Base-by-base conservation (phyloP, 2,329 filamentous ascomycete species). In the Microdochium bolleyi region DNA sequence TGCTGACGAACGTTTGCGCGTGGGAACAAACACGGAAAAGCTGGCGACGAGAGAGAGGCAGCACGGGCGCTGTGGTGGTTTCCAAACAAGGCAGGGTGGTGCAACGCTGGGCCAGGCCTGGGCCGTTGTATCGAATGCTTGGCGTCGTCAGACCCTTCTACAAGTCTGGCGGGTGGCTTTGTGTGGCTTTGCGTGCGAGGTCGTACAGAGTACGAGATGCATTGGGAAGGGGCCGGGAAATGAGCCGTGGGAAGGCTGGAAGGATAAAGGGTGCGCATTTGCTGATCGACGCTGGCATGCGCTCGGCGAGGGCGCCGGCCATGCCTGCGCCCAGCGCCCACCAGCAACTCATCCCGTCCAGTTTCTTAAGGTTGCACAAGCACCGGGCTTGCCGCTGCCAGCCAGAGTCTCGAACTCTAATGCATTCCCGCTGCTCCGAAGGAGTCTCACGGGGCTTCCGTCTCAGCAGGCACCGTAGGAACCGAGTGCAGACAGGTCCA, bases 101-200 rank as follows among this genome's bases (percentile, higher is more conserved):
- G 27, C 5, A 14, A 16, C 5, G 13, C 41, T 46, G 41, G 41
- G 19, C 21, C 21, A 19, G 41, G 41, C 9, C 56, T 59, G 27
- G 55, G 56, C 48, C 52, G 51, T 50, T 51, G 54, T 48, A 55
- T 55, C 32, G 58, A 37, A 48, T 48, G 50, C 34, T 19, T 52
- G 41, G 41, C 41, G 41, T 46, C 41, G 41, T 46, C 41, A 46
- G 41, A 46, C 41, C 41, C n/a, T 11, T 8, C 14, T 19, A 13
- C 14, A 46, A 22, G n/a, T 19, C 8, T 10, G 41, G 19, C 22
- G 41, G 34, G 41, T 46, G 41, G 16, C 13, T 16, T 7, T 22
- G 16, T 46, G 13, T 24, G 21, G 41, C 7, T 19, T 46, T 46
- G 13, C 8, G 21, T 22, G 19, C 16, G 14, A 19, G 41, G 41